Conservation (phyloP, 2,329 filamentous ascomycete genomes). For the Fusarium devonianum region DNA sequence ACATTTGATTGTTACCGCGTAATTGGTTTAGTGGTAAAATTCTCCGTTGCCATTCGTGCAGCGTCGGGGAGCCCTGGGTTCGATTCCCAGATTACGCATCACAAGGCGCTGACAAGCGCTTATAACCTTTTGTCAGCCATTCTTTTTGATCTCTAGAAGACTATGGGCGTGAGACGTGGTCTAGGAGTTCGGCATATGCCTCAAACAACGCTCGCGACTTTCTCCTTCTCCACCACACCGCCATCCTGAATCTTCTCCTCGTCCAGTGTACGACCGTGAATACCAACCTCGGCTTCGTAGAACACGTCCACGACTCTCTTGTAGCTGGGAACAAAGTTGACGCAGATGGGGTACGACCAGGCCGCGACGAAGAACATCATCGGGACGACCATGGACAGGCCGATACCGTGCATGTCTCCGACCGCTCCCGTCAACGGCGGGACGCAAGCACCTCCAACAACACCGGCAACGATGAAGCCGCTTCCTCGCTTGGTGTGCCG, state of each 20-base stretch:
- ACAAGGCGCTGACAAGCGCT: neutral
- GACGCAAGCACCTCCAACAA: slow-evolving; percentile 76
- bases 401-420: slow-evolving; percentile 67
- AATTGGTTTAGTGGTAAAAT: slow-evolving; percentile 17
- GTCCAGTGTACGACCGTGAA: slow-evolving; percentile 42
- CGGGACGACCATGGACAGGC: slow-evolving; percentile 71
- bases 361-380: slow-evolving; percentile 65
- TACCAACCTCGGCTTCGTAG: slow-evolving; percentile 54
- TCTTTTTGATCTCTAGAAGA: slow-evolving; percentile 1
- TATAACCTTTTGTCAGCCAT: neutral
- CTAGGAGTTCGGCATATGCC: neutral
- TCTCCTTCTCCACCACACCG: slow-evolving; percentile 26
- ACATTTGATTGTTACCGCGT: slow-evolving; percentile 4
- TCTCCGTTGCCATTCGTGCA: slow-evolving; percentile 21
- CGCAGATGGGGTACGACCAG: slow-evolving; percentile 63
- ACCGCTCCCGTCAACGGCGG: slow-evolving; percentile 75
- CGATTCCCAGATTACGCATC: slow-evolving; percentile 26
- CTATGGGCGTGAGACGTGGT: neutral
- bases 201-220: neutral
- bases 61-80: slow-evolving; percentile 20
- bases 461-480: slow-evolving; percentile 72
- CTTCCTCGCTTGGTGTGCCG: slow-evolving; percentile 79
- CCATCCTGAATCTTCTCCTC: slow-evolving; percentile 38
- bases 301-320: slow-evolving; percentile 67
- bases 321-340: slow-evolving; percentile 73